Evolutionary conservation across 148 eudicot species (phyloP), one percentile per base, ranked within the genome.

Genomic region (Nyssa sinensis): DNA sequence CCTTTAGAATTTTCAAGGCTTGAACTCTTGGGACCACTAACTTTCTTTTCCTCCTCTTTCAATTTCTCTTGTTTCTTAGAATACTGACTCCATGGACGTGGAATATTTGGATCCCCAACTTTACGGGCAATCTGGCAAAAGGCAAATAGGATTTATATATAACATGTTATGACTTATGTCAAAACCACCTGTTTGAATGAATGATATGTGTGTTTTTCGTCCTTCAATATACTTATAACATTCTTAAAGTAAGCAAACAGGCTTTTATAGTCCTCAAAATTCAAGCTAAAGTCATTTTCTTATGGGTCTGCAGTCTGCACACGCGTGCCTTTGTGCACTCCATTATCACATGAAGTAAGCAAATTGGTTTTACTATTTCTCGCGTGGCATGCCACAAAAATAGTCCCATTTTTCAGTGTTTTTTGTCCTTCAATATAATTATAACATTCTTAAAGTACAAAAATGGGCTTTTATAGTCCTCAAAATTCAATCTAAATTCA

Each of bases 1-100:
- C 55, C 66, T 60, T 79, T 77, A 49, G 67, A 51, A 11, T 30
- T 67, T 39, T 62, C 64, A 71, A 33, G 64, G 32, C 63, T 69
- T 19, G 57, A 59, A 72, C 49, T 76, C 64, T 61, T 70, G 11
- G 64, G 74, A 66, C 47, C 76, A 67, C 75, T 63, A 67, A 53
- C 63, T 69, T 80, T 74, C 32, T 84, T 77, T 53, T 69, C 83
- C 81, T 80, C 86, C 39, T 78, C 73, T 39, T 75, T 67, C 35
- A 67, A 16, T 32, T 81, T 84, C 78, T 88, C 84, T 57, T 81
- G 86, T 72, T 88, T 88, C 81, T 88, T 83, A 64, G 96, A 82
- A 84, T 92, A 69, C 64, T 87, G 86, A 84, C 98, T 92, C 98
- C 98, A 95, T 67, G 98, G 88, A 55, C 91, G 90, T 28, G 97